Conservation (phyloP, 139 green algal species). For the Coccomyxa sp. region DNA sequence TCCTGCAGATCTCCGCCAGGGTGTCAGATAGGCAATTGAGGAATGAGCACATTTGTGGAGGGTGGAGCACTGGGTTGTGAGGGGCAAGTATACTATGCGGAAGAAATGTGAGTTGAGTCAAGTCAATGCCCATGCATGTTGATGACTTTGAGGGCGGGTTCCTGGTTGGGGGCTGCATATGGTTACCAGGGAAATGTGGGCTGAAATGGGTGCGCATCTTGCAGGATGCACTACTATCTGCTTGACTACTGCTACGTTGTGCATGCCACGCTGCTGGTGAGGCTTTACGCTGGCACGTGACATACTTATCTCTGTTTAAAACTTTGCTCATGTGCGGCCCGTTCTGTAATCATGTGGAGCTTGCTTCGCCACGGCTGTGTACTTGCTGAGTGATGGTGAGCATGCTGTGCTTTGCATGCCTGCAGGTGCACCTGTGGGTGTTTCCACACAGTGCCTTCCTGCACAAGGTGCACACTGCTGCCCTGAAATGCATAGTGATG, state of each 20-base stretch:
- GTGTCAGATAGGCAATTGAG: no score
- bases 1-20: no score
- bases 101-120: background rate
- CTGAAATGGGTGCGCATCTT: background rate
- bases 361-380: background rate
- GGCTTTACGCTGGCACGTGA: no score
- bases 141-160: background rate
- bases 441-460: slow-evolving; percentile 46
- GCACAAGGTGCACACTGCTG: slow-evolving; percentile 45
- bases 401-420: no score
- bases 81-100: no score
- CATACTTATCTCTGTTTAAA: no score
- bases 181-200: background rate
- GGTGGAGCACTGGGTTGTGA: no score
- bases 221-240: slow-evolving; percentile 66
- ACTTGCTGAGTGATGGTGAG: background rate
- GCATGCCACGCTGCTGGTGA: slow-evolving; percentile 63
- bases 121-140: no score
- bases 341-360: background rate
- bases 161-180: background rate
- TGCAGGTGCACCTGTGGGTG: slow-evolving; percentile 54
- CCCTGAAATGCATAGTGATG: background rate
- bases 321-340: background rate
- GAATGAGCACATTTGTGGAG: no score
- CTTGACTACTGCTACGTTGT: slow-evolving; percentile 64